Evolutionary conservation across 768 basidiomycete genomes (phyloP).

Genomic region (Kwoniella europaea): DNA sequence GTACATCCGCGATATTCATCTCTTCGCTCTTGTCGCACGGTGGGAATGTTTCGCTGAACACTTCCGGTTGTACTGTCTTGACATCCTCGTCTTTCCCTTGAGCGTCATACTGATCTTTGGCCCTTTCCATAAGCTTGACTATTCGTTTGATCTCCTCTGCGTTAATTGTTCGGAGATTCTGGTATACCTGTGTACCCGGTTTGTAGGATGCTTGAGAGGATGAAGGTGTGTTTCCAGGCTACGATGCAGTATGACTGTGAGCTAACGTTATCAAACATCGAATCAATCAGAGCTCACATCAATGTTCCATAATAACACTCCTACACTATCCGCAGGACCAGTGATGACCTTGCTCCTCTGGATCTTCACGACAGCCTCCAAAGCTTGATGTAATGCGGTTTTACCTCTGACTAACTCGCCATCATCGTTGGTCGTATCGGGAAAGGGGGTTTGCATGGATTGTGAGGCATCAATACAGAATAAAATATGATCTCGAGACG

Average conservation of each 20-base stretch:
- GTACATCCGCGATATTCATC: constrained; percentile 83
- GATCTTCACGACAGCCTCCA: constrained; percentile 82
- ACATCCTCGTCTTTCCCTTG: constrained; percentile 63
- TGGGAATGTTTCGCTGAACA: constrained; percentile 69
- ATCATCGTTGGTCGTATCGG: constrained; percentile 64
- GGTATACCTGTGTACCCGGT: constrained; percentile 66
- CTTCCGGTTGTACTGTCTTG: constrained; percentile 58
- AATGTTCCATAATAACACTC: constrained; percentile 89
- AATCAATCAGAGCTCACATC: constrained; percentile 33
- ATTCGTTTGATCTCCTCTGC: constrained; percentile 81
- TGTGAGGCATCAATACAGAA: constrained; percentile 93
- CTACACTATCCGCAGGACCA: constrained; percentile 86
- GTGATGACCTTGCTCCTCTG: constrained; percentile 87
- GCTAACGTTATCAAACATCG: background rate
- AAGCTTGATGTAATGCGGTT: constrained; percentile 76
- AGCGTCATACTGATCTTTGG: constrained; percentile 62
- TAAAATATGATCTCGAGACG: constrained; percentile 82
- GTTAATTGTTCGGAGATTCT: constrained; percentile 75
- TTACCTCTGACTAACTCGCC: constrained; percentile 63
- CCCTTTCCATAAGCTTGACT: constrained; percentile 71
- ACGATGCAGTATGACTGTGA: constrained; percentile 51
- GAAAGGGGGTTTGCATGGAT: constrained; percentile 78
- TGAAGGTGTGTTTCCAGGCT: constrained; percentile 66
- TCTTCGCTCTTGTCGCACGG: constrained; percentile 64
- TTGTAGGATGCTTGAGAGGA: constrained; percentile 42